Percentiles rank a stretch among this genome's conserved stretches.
Conservation (phyloP, 1,284 basidiomycete species). For the Trichosporon coremiiforme region DNA sequence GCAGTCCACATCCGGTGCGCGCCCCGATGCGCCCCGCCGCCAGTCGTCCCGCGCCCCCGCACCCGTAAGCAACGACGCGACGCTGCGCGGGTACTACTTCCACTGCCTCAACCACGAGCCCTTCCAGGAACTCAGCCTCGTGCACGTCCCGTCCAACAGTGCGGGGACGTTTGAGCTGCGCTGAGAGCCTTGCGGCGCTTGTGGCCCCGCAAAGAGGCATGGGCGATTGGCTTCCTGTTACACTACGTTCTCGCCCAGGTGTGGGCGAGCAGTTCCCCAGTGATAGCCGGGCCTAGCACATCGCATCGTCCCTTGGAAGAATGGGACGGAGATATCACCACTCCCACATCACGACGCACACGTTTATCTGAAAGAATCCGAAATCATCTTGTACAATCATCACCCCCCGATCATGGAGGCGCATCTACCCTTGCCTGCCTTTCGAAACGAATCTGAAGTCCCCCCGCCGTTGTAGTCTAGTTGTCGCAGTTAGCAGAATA, state of each 20-base stretch:
- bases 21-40: constrained; percentile 31
- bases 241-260: no score
- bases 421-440: no score
- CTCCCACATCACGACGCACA: no score
- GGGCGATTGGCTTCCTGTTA: background rate
- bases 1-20: constrained; percentile 24
- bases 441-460: background rate
- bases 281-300: no score
- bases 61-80: constrained; percentile 39
- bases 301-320: no score
- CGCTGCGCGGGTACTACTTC: constrained; percentile 72
- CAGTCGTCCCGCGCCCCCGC: constrained; percentile 35
- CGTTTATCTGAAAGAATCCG: no score
- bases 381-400: no score
- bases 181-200: constrained; percentile 27
- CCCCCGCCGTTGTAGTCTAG: background rate
- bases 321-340: no score
- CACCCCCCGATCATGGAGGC: no score
- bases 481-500: background rate
- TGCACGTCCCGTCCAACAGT: constrained; percentile 52
- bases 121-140: constrained; percentile 58
- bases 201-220: no score
- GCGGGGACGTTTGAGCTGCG: constrained; percentile 56
- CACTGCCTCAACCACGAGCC: constrained; percentile 62
- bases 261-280: no score